Conservation (phyloP, 2,329 filamentous ascomycete species). For the Tolypocladium inflatum region DNA sequence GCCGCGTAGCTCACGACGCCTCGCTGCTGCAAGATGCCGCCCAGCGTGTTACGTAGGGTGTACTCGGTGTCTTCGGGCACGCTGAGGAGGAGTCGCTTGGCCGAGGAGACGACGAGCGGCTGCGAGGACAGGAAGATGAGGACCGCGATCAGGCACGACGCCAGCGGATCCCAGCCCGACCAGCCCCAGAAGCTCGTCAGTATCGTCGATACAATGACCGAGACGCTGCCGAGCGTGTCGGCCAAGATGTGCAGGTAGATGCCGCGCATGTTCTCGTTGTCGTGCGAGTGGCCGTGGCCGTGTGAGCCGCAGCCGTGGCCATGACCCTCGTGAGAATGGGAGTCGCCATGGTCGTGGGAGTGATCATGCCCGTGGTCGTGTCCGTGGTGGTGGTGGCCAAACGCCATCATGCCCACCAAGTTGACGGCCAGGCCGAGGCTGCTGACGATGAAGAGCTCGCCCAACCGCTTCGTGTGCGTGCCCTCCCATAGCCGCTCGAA, state of each 20-base stretch:
- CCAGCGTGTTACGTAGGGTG: conserved; percentile 73
- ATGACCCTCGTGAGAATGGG: conserved; percentile 30
- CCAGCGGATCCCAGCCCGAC: conserved; percentile 90
- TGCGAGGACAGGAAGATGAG: conserved; percentile 89
- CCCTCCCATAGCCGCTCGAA: conserved; percentile 80
- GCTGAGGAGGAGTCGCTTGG: conserved; percentile 72
- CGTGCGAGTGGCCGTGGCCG: conserved; percentile 48
- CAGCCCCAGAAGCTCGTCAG: conserved; percentile 82
- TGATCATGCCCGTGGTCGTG: conserved; percentile 31
- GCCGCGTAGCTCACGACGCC: conserved; percentile 81
- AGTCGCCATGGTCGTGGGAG: conserved; percentile 33
- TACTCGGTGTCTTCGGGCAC: conserved; percentile 83
- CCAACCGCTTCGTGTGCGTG: conserved; percentile 71
- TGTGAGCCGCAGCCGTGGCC: conserved; percentile 29
- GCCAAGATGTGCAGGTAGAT: conserved; percentile 95
- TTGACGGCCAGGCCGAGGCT: conserved; percentile 81
- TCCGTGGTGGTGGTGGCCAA: conserved; percentile 52
- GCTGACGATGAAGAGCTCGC: conserved; percentile 84
- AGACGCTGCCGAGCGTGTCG: conserved; percentile 87
- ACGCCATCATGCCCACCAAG: conserved; percentile 81
- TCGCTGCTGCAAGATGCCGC: conserved; percentile 70
- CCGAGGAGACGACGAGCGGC: conserved; percentile 77
- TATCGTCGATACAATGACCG: conserved; percentile 85
- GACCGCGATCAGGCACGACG: conserved; percentile 85
- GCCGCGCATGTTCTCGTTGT: conserved; percentile 96